Conservation (phyloP, 441 rosid genomes). For the Eruca vesicaria region DNA sequence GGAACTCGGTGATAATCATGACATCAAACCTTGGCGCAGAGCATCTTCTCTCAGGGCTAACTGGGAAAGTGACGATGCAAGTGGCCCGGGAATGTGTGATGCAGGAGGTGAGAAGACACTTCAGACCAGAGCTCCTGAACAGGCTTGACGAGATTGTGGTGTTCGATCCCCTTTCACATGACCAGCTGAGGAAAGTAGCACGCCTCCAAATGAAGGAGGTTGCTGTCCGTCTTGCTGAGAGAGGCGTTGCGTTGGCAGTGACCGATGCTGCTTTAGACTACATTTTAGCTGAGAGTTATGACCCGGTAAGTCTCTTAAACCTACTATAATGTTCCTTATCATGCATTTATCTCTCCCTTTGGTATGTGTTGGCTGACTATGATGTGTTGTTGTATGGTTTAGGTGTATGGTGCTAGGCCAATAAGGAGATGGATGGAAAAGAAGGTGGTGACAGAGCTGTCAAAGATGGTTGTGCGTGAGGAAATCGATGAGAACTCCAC, state of each 20-base stretch:
- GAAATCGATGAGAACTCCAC: constrained; percentile 85
- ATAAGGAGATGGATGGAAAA: constrained; percentile 93
- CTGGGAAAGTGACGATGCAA: constrained; percentile 72
- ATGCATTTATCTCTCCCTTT: background rate
- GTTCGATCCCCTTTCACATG: constrained; percentile 87
- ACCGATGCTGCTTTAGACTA: constrained; percentile 82
- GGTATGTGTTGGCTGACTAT: background rate
- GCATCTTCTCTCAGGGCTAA: constrained; percentile 68
- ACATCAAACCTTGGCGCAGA: constrained; percentile 92
- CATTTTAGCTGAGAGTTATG: constrained; percentile 64
- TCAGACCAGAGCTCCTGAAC: constrained; percentile 82
- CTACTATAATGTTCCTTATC: background rate
- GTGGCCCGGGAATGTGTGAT: constrained; percentile 76
- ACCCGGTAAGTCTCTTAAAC: constrained; percentile 60
- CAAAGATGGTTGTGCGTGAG: constrained; percentile 71
- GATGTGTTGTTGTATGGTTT: constrained; percentile 2
- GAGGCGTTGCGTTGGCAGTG: constrained; percentile 75
- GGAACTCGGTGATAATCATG: constrained; percentile 81
- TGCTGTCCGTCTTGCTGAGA: constrained; percentile 74
- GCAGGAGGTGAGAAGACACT: constrained; percentile 85
- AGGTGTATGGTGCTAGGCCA: constrained; percentile 91
- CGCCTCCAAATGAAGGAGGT: constrained; percentile 87
- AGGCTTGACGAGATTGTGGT: constrained; percentile 85
- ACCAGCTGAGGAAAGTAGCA: constrained; percentile 75
- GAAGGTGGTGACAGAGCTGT: constrained; percentile 79